Conservation (phyloP, 2,329 filamentous ascomycete genomes). For the Neofusicoccum sp. region DNA sequence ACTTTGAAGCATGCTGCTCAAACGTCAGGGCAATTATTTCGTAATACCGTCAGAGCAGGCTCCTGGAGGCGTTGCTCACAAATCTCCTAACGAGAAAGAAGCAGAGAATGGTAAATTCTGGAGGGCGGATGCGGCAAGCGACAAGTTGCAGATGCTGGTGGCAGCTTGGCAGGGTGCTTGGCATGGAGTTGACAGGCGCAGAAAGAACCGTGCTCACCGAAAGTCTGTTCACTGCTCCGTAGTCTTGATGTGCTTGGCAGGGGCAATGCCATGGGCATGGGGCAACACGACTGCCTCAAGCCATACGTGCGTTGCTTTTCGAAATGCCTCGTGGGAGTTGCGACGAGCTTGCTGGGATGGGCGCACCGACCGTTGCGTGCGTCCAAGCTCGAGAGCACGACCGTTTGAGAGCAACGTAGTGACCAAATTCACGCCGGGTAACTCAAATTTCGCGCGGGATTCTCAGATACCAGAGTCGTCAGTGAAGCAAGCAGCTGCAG, state of each 20-base stretch:
- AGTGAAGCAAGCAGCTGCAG: background rate
- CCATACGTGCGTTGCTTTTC: background rate
- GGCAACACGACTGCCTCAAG: background rate
- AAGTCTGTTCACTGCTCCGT: background rate
- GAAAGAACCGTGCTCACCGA: background rate
- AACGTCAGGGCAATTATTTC: no score
- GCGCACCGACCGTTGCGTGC: background rate
- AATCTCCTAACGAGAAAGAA: no score
- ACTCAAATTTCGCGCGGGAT: no score
- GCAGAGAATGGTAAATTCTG: no score
- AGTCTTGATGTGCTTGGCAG: background rate
- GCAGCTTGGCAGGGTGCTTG: slow-evolving; percentile 5
- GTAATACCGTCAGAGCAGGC: no score
- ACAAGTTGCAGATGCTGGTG: slow-evolving; percentile 1
- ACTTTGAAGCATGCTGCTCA: no score
- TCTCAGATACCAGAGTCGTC: no score
- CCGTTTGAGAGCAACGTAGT: background rate
- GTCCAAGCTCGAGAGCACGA: background rate
- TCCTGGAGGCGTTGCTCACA: no score
- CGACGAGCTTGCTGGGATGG: background rate
- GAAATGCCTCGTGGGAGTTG: background rate
- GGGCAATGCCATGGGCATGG: background rate
- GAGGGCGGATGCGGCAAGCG: background rate
- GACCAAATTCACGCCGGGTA: no score
- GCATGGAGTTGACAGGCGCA: slow-evolving; percentile 4